Percentiles rank a stretch among this genome's conserved stretches.
Evolutionary conservation across 2,329 filamentous ascomycete species (phyloP).

Genomic region (Talaromyces pinophilus): DNA sequence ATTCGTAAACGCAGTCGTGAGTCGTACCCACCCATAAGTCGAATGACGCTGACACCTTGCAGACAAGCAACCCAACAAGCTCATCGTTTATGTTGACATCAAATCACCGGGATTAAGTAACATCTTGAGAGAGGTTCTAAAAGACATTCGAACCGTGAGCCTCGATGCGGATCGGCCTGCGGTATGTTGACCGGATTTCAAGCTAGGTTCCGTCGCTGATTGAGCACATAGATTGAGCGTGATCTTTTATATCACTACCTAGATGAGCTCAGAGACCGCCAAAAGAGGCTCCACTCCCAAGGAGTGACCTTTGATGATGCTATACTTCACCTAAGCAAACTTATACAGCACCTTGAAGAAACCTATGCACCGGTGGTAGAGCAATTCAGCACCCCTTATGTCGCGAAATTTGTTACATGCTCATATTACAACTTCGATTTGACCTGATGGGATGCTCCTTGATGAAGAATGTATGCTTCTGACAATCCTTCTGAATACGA

Average conservation of each 20-base stretch:
- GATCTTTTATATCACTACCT: slow-evolving; percentile 25
- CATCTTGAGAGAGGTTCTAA: too few relatives aligned
- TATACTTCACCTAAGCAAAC: slow-evolving; percentile 23
- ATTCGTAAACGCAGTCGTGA: too few relatives aligned
- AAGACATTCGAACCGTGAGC: slow-evolving; percentile 4
- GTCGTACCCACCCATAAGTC: too few relatives aligned
- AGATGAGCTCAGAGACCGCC: slow-evolving; percentile 22
- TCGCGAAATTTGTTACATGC: too few relatives aligned
- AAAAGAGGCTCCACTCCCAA: slow-evolving; percentile 5
- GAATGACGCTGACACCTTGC: too few relatives aligned
- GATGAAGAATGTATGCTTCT: too few relatives aligned
- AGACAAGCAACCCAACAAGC: too few relatives aligned
- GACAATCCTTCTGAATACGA: too few relatives aligned
- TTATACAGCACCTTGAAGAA: slow-evolving; percentile 25
- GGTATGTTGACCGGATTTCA: slow-evolving; percentile 20
- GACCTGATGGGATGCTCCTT: too few relatives aligned
- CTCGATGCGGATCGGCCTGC: slow-evolving; percentile 29
- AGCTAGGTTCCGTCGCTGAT: not conserved
- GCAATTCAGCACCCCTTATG: not conserved
- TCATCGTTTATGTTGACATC: too few relatives aligned
- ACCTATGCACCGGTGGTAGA: slow-evolving; percentile 9
- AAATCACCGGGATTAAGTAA: too few relatives aligned
- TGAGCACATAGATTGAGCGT: slow-evolving; percentile 20
- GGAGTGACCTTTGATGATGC: not conserved
- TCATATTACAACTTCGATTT: too few relatives aligned